These are phyloP conservation scores for Kregervanrija delftensis DNA, from an alignment of 805 yeast species.

Conservation along the genomic window DNA sequence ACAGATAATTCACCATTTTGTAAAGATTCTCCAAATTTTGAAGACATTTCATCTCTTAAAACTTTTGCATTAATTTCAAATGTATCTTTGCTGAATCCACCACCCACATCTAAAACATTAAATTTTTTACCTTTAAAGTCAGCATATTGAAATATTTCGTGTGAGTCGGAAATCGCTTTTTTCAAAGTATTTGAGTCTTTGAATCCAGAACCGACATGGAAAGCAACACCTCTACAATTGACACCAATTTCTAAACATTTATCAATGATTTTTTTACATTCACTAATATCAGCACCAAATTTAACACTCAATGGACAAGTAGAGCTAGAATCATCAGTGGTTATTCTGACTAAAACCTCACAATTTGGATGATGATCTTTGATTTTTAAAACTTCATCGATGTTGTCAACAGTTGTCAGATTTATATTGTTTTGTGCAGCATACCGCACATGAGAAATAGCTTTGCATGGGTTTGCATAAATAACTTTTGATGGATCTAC, in stretches of 20 bases:
- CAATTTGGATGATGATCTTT: constrained; percentile 56
- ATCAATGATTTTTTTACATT: constrained; percentile 48
- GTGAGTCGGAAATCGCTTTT: constrained; percentile 69
- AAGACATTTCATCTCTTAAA: constrained; percentile 48
- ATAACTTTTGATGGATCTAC: constrained; percentile 62
- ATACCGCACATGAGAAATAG: constrained; percentile 70
- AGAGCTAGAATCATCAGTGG: constrained; percentile 85
- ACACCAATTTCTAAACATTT: constrained; percentile 57
- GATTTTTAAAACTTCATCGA: constrained; percentile 75
- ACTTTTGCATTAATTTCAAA: constrained; percentile 55
- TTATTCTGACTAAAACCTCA: constrained; percentile 67
- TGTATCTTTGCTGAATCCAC: constrained; percentile 68
- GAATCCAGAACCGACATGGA: constrained; percentile 96
- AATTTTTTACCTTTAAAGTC: constrained; percentile 24
- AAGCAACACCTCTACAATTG: constrained; percentile 77
- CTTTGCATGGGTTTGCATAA: constrained; percentile 92
- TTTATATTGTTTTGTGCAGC: constrained; percentile 52
- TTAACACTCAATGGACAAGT: constrained; percentile 82
- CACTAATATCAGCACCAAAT: constrained; percentile 69
- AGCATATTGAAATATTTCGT: constrained; percentile 58
- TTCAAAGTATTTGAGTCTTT: constrained; percentile 58
- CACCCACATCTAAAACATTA: constrained; percentile 77
- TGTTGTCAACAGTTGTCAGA: constrained; percentile 85
- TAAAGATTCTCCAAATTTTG: constrained; percentile 46
- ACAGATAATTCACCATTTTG: constrained; percentile 32